Evolutionary conservation across 2,329 filamentous ascomycete species (phyloP).

Genomic region (Ophidiomyces ophidiicola): DNA sequence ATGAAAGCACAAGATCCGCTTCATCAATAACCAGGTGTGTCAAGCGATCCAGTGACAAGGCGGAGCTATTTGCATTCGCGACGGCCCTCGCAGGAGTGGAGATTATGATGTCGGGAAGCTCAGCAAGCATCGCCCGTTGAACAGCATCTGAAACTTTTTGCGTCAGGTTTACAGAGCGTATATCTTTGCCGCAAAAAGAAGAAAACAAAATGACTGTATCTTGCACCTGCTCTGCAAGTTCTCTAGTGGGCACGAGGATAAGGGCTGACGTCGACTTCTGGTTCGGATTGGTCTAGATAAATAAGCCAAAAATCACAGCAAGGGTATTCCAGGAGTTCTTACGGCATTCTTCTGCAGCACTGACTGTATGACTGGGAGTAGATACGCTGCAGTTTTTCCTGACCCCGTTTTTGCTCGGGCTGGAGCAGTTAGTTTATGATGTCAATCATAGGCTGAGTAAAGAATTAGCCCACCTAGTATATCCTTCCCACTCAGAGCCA

Average conservation of each 20-base stretch:
- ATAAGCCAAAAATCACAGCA: conserved; percentile 44
- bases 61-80: conserved; percentile 60
- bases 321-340: conserved; percentile 16
- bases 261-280: conserved; percentile 54
- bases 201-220: conserved; percentile 66
- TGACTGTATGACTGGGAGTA: conserved; percentile 74
- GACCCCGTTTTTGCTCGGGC: conserved; percentile 91
- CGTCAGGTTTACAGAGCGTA: conserved; percentile 73
- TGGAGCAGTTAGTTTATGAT: conserved; percentile 17
- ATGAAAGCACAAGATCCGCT: conserved; percentile 83
- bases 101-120: conserved; percentile 77
- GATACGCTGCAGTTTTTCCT: conserved; percentile 93
- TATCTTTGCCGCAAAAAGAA: conserved; percentile 70
- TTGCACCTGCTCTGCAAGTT: conserved; percentile 83
- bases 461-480: conserved; percentile 48
- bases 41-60: conserved; percentile 58
- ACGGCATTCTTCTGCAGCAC: conserved; percentile 68
- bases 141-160: conserved; percentile 84
- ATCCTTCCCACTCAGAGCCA: conserved; percentile 77
- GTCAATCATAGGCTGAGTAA: background rate
- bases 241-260: conserved; percentile 84
- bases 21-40: conserved; percentile 81
- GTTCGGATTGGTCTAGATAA: conserved; percentile 41
- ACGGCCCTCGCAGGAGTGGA: conserved; percentile 79
- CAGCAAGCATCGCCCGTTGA: conserved; percentile 72